Evolutionary conservation across 2,329 filamentous ascomycete species (phyloP).

Genomic region (Fusarium ambrosium): DNA sequence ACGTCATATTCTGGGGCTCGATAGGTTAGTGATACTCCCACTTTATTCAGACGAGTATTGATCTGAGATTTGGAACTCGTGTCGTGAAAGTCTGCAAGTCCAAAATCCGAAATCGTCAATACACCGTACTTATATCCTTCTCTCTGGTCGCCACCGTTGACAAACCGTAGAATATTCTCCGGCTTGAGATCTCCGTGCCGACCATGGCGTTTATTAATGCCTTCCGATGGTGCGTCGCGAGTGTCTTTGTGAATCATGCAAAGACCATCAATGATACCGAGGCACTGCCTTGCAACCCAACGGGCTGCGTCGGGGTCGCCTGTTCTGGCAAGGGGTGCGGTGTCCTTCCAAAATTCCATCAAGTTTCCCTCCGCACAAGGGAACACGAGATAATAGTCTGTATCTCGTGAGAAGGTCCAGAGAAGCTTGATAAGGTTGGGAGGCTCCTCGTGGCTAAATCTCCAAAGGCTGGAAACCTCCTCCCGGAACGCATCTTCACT

Average conservation of each 20-base stretch:
- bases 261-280: background rate
- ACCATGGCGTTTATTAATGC: background rate
- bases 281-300: conserved; percentile 14
- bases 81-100: conserved; percentile 7
- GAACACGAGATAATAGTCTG: conserved; percentile 12
- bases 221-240: fast-evolving
- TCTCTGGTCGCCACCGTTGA: too few relatives aligned
- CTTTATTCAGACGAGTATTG: background rate
- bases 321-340: background rate
- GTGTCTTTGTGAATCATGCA: conserved; percentile 2
- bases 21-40: background rate
- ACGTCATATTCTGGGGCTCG: conserved; percentile 18
- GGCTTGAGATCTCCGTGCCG: conserved; percentile 22
- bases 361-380: conserved; percentile 21
- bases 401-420: conserved; percentile 4
- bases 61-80: background rate
- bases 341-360: conserved; percentile 6
- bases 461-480: conserved; percentile 1
- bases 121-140: background rate
- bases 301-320: background rate
- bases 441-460: conserved; percentile 3
- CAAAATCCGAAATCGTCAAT: conserved; percentile 23
- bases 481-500: background rate
- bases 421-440: conserved; percentile 20
- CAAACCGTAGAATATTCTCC: conserved; percentile 26